Base-by-base conservation (phyloP, 1,139 yeast genomes). In the Blastobotrys ciferrii region DNA sequence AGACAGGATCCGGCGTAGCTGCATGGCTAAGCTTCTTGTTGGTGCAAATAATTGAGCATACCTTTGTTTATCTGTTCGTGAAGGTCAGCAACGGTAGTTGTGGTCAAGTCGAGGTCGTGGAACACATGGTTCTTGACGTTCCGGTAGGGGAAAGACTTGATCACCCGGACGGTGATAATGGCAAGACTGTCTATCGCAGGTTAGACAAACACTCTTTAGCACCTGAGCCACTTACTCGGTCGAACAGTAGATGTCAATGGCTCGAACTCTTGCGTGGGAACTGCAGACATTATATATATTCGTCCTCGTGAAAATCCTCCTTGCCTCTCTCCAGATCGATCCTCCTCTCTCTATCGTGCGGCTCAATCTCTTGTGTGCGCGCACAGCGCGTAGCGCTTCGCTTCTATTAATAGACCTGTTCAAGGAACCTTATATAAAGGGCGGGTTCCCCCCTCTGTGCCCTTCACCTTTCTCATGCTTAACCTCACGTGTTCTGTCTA, bases 131-230 rank as follows among this genome's bases (percentile, higher is more conserved):
- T 91, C 66, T 84, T 87, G 51, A 91, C 91, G 57, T 92, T 89
- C 65, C 98, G 75, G 70, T 88, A 91, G 14, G 95, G 94, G 64
- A 92, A 92, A 0, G 97, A 88, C 65, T 91, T 91, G 63, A 92
- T 79, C 25, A 92, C 80, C 47, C 99, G 78, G 9, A 94, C 75
- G 0, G 98, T 92, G 42, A 92, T 66, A 15, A 88, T 79, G 0
- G 96, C 83, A 63, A 78, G 77, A 20, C 43, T 31, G 76, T 67
- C 56, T 47, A 39, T 4, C 20, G 6, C 14, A 33, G n/a, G 44
- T 45, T 36, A 46, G 47, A 19, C 11, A 32, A 20, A 44, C 17
- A 12, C 14, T 20, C 7, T 28, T 17, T 18, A 30, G 11, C n/a
- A 15, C 2, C 13, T 4, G 9, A 5, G 18, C 23, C 23, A 63